These are phyloP conservation scores for Xylariaceae sp. DNA, from an alignment of 2,329 filamentous ascomycete species.

Conservation along the genomic window DNA sequence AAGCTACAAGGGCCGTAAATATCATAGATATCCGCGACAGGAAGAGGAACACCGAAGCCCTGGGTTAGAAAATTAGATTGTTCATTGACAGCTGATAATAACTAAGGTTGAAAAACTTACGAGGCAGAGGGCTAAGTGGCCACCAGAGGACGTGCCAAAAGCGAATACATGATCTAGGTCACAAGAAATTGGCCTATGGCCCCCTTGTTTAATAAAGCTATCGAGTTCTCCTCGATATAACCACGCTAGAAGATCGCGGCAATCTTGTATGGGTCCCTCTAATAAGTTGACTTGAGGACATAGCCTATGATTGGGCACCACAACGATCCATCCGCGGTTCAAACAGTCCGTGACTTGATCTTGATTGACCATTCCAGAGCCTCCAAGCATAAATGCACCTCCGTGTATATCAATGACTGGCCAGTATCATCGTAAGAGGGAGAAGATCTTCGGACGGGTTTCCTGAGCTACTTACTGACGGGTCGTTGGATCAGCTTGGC, in stretches of 20 bases:
- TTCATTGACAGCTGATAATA: not conserved
- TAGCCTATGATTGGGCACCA: conserved; percentile 27
- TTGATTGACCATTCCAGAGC: conserved; percentile 33
- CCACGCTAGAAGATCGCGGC: conserved; percentile 19
- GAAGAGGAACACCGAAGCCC: conserved; percentile 33
- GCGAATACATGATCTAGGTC: conserved; percentile 29
- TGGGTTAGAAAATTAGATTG: conserved; percentile 11
- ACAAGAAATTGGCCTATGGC: conserved; percentile 18
- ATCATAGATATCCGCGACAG: conserved; percentile 34
- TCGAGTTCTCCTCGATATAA: not conserved
- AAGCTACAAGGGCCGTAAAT: conserved; percentile 40
- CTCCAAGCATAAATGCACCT: conserved; percentile 39
- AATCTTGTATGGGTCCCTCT: conserved; percentile 6
- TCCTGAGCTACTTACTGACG: not conserved
- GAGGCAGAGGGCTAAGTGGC: conserved; percentile 30
- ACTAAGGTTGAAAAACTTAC: conserved; percentile 20
- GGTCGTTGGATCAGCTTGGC: not conserved
- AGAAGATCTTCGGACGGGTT: too few relatives aligned
- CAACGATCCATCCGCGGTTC: conserved; percentile 32
- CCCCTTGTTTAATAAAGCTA: conserved; percentile 1
- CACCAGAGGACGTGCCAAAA: conserved; percentile 34
- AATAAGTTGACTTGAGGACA: conserved; percentile 5
- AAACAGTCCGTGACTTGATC: conserved; percentile 35
- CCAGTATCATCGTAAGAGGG: too few relatives aligned
- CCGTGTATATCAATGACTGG: conserved; percentile 39